Evolutionary conservation across 352 stramenopile species (phyloP), one percentile per base, ranked within the genome.

Genomic region (Phytophthora cactorum): DNA sequence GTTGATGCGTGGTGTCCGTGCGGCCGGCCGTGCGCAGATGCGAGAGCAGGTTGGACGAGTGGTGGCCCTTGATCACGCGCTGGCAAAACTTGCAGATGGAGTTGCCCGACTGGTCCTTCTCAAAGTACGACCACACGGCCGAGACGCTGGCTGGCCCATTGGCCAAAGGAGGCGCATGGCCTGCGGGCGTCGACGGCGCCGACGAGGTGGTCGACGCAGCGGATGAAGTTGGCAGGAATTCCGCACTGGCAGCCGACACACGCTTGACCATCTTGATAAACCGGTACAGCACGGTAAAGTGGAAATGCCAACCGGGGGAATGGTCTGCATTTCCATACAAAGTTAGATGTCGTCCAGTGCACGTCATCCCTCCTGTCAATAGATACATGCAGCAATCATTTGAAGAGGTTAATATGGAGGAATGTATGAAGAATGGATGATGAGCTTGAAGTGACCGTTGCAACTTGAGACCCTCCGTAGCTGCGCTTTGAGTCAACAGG

Each of bases 11-110:
- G 4, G 75, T 25, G 51, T 94, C 86, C 28, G 84, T 90, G 44
- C 86, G 81, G 11, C 86, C 86, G 6, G 81, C 79, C 4, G 86
- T 94, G 64, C 86, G 84, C 66, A 94, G 57, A 36, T 94, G 86
- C 49, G 84, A 92, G 25, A 94, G 75, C 52, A 94, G 67, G 57
- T 94, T 94, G 61, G 81, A 91, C 68, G 84, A 92, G 70, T 94
- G 86, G 76, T 94, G 84, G 50, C 86, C 86, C 69, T 94, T 94
- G 71, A 94, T 92, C 70, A 94, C 82, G 46, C 84, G 84, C 44
- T 88, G 77, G 67, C 86, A 94, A 70, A 94, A 92, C 72, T 94
- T 94, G 75, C 86, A 94, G 44, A 92, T 63, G 17, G 86, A 91
- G 73, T 94, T 92, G 64, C 84, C 84, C 32, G 74, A 68, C 61